Evolutionary conservation across 2,329 filamentous ascomycete genomes (phyloP), one percentile per base, ranked within the genome.

Genomic region (Cladobotryum mycophilum): DNA sequence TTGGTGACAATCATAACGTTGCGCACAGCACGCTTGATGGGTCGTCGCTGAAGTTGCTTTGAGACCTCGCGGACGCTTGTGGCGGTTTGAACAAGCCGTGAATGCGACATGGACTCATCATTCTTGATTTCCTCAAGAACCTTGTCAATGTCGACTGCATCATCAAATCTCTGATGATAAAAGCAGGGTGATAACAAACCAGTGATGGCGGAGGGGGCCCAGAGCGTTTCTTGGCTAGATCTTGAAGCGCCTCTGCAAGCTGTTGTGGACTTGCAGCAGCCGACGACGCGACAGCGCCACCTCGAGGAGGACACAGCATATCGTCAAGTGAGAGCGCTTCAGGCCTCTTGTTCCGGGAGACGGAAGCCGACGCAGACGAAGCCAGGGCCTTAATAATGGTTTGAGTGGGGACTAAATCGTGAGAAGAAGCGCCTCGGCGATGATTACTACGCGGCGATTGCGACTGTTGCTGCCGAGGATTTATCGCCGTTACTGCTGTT

Each of bases 1-100:
- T 97, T 99, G 55, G 93, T 99, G 57, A 99, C 89, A 62, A 99
- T 96, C 93, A 99, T 97, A 63, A 99, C 82, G 66, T 89, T 96
- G 63, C 82, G 84, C 43, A 99, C 91, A 11, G 91, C 91, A 58
- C 91, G 85, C 70, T 88, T 93, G 69, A 97, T 89, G 18, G 93
- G 92, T 38, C 89, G 82, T 50, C 92, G 84, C 71, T 96, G 92
- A 52, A 99, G 78, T 71, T 97, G 93, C 69, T 95, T 92, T 14
- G 90, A 95, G 12, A 99, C 91, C 70, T 99, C 93, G 48, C 93
- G 84, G 17, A 99, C 93, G 43, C 90, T 88, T 0, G 89, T 95
- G 46, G 93, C 93, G 1, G 93, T 99, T 73, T 96, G 92, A 63
- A 96, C 89, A 40, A 99, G 80, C 48, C 91, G 84, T 9, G 89